Percentiles rank a stretch among this genome's conserved stretches.
These are phyloP conservation scores for Alternaria sp. DNA, from an alignment of 2,329 filamentous ascomycete species.

Conservation along the genomic window DNA sequence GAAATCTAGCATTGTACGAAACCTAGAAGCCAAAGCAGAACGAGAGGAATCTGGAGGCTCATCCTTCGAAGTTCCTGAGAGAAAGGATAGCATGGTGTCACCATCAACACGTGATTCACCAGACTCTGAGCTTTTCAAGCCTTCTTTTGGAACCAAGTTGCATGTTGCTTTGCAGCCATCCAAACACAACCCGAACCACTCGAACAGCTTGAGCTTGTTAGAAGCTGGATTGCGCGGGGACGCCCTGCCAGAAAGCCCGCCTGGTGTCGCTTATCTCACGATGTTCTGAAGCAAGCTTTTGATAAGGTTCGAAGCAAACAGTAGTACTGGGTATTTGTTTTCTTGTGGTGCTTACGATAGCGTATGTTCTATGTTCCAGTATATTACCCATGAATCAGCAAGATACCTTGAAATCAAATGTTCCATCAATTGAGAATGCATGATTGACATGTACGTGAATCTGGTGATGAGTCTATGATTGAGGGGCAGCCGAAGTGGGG, in stretches of 20 bases:
- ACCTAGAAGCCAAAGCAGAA: not conserved
- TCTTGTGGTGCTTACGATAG: not conserved
- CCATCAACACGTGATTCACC: not conserved
- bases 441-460: not conserved
- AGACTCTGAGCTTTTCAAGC: not conserved
- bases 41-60: not conserved
- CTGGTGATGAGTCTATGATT: not conserved
- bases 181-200: not conserved
- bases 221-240: not conserved
- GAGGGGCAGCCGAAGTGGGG: constrained; percentile 2
- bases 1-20: not conserved
- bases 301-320: not conserved
- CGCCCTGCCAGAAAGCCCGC: not conserved
- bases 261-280: not conserved
- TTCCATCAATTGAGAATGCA: not conserved
- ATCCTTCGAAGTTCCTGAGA: not conserved
- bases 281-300: not conserved
- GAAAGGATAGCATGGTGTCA: not conserved
- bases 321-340: not conserved
- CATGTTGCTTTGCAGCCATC: not conserved
- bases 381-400: not conserved
- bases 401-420: accelerated
- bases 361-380: not conserved
- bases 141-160: not conserved
- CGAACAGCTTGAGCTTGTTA: not conserved